Base-by-base conservation (phyloP, 257 asterid genomes). In the Eucommia ulmoides region DNA sequence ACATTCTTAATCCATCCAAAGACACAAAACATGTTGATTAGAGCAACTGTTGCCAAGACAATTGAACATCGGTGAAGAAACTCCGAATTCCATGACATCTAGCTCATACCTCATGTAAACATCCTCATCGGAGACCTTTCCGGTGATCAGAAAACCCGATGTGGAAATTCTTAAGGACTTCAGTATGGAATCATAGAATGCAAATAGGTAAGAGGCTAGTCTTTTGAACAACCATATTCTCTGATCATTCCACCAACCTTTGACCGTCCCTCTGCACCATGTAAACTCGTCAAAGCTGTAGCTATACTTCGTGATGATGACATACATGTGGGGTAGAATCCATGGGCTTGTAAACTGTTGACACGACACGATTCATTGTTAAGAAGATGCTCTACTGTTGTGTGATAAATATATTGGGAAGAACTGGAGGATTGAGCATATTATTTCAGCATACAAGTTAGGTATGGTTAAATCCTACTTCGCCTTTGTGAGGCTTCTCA, bases 181-280 rank as follows among this genome's bases (percentile, higher is more conserved):
- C 33, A 52, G 18, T 24, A 71, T 22, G 41, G 67, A 55, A 0
- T 41, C 73, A 0, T 3, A 8, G 23, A 59, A 41, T 8, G 50
- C 74, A 23, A 49, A 71, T 20, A 59, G 24, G 55, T 66, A 62
- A 8, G 77, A 66, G 4, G 59, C 66, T 14, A 44, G 1, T 58
- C 74, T 66, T 33, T 59, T 66, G 33, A 58, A 71, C 19, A 71
- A 41, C 74, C 77, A 71, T 41, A 66, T 62, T 26, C 77, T 52
- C 38, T 66, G 77, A 1, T 66, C 73, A n/a, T 71, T 59, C 55
- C 51, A 55, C 77, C 77, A 71, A 8, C 77, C 77, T 29, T 24
- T 15, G 1, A 47, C 11, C 16, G 77, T 71, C n/a, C 74, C 67
- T n/a, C 74, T 74, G 0, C 9, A 35, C 16, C 41, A 38, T 2